These are phyloP conservation scores for Rhynchospora breviuscula DNA, from an alignment of 176 grass and related monocot species.

Conservation along the genomic window DNA sequence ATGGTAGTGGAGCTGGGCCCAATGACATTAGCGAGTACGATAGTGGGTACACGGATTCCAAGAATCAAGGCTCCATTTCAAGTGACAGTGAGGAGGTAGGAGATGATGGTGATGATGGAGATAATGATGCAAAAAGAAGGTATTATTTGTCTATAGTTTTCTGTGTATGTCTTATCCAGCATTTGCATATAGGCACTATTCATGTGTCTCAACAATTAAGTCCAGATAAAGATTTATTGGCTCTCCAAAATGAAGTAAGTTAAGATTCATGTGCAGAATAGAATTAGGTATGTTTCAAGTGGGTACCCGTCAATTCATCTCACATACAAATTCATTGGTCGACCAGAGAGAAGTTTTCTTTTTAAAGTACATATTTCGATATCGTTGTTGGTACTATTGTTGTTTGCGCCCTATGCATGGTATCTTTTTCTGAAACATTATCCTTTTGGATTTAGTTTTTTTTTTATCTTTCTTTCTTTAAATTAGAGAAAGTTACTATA, in stretches of 20 bases:
- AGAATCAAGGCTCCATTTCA: conserved; percentile 57
- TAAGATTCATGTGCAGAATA: background rate
- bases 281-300: background rate
- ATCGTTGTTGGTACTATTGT: no score
- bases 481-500: background rate
- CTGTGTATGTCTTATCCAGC: background rate
- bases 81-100: conserved; percentile 75
- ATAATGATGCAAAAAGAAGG: conserved; percentile 58
- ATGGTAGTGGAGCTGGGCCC: conserved; percentile 46
- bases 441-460: background rate
- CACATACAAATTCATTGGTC: background rate
- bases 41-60: conserved; percentile 49
- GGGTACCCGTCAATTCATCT: background rate
- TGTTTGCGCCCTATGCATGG: background rate
- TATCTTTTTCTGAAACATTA: background rate
- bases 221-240: no score
- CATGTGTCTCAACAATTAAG: background rate
- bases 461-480: background rate
- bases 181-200: background rate
- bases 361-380: background rate
- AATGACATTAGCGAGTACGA: conserved; percentile 53
- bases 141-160: background rate
- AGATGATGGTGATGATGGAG: conserved; percentile 40
- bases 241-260: background rate
- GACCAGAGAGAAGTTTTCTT: background rate